These are phyloP conservation scores for Coemansia sp. DNA, from an alignment of 192 early-diverging fungal genomes.

Conservation along the genomic window DNA sequence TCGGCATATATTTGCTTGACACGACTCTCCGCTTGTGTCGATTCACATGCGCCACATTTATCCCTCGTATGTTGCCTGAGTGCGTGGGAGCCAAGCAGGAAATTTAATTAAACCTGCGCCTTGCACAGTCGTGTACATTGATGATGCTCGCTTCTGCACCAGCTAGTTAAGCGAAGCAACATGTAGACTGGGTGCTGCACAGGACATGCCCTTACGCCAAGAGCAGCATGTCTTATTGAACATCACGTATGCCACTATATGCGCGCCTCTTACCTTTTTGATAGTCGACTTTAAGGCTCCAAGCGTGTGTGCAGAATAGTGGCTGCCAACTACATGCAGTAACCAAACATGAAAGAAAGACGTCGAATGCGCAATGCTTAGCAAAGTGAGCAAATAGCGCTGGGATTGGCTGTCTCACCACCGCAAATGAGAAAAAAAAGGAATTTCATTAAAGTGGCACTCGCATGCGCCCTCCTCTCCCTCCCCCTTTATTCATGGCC, in stretches of 20 bases:
- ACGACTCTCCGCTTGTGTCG: neutral
- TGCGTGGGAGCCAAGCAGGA: neutral
- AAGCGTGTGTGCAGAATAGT: conserved; percentile 75
- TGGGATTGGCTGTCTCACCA: conserved; percentile 1
- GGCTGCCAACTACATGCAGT: conserved; percentile 65
- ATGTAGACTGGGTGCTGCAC: conserved; percentile 11
- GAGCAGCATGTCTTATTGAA: neutral
- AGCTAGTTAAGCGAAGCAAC: neutral
- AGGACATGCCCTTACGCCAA: neutral
- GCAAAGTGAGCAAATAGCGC: neutral
- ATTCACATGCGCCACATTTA: conserved; percentile 9
- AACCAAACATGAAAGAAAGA: conserved; percentile 9
- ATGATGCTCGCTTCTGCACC: neutral
- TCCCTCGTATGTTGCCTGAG: neutral
- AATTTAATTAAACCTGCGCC: conserved; percentile 7
- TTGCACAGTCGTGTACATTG: conserved; percentile 13
- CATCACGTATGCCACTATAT: conserved; percentile 1
- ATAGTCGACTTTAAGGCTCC: conserved; percentile 76
- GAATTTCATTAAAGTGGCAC: conserved; percentile 4
- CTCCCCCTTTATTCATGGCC: neutral
- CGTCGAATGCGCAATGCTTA: conserved; percentile 3
- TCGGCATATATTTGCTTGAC: neutral
- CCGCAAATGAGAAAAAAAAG: neutral
- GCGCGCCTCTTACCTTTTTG: conserved; percentile 64
- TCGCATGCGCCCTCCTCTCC: conserved; percentile 10